Evolutionary conservation across 768 basidiomycete species (phyloP), one percentile per base, ranked within the genome.

Genomic region (Amanita brunnescens): DNA sequence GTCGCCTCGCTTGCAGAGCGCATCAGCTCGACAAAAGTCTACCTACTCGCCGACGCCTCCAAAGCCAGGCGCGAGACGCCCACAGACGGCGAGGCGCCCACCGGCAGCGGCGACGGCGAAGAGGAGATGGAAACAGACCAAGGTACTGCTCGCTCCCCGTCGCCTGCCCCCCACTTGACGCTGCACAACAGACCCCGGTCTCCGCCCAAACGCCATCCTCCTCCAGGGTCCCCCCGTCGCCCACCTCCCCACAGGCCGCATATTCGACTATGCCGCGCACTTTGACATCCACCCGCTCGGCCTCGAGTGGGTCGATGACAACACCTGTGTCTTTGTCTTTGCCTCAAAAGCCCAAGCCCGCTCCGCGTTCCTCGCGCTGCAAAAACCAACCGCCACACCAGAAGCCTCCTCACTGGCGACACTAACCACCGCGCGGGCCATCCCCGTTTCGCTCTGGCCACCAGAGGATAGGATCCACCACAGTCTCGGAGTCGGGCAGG

Each of bases 251-350:
- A 92, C 90, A 2, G 71, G 79, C 2, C 77, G 85, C 34, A 74
- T 92, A 48, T 91, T 91, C 61, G 88, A 84, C 0, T 92, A 91
- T 58, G 82, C 83, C 29, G 85, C 81, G 1, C 84, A 91, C 57
- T 89, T 87, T 59, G 83, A 86, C 42, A 74, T 81, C 0, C 72
- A 77, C 16, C 89, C 89, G 0, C 74, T 88, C 55, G 89, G 77
- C 6, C 69, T 92, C 6, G 90, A 92, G 68, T 92, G 90, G 90
- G 76, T 92, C 16, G 81, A 90, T 63, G 90, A 92, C 67, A 83
- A 71, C 20, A 89, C 85, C 21, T 91, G 87, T 58, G 76, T 92
- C 3, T 70, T 91, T 46, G 84, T 92, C 38, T 92, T 89, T 61
- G 66, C 75, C 6, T 74, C 78, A 34, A 78, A 73, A 46, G 54